These are phyloP conservation scores for Hemisphaericaspora lyxosophila DNA, from an alignment of 1,139 yeast species.

Conservation along the genomic window DNA sequence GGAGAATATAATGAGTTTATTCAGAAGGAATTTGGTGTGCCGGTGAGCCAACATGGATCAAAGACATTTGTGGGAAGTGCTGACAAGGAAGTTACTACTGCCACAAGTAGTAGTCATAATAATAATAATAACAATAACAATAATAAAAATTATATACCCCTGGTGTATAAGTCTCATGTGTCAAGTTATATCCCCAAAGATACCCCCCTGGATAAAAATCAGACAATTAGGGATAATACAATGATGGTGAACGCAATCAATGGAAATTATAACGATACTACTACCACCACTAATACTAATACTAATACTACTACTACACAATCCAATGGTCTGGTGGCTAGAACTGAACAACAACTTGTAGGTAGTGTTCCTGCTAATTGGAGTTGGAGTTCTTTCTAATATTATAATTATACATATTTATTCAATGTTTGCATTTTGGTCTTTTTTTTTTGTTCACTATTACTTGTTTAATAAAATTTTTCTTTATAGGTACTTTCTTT, in stretches of 20 bases:
- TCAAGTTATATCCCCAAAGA: neutral
- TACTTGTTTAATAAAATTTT: no score
- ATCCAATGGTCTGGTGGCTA: constrained; percentile 7
- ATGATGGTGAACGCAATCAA: neutral
- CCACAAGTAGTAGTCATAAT: neutral
- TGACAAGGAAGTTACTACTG: neutral
- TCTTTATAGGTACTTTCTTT: no score
- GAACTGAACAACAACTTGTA: constrained; percentile 31
- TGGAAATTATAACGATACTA: constrained; percentile 1
- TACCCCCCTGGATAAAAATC: neutral
- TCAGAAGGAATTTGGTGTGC: constrained; percentile 40
- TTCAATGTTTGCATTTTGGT: neutral
- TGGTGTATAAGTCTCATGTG: no score
- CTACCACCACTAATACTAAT: no score
- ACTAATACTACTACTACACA: no score
- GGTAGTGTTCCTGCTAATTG: constrained; percentile 74
- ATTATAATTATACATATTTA: neutral
- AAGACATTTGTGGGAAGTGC: neutral
- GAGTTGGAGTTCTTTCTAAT: constrained; percentile 70
- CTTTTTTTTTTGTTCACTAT: neutral
- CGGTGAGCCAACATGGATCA: constrained; percentile 4
- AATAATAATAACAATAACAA: neutral
- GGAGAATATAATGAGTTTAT: constrained; percentile 62
- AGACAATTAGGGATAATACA: neutral
- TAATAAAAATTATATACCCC: no score